Evolutionary conservation across 2,329 filamentous ascomycete species (phyloP).

Genomic region (Dothidotthia symphoricarpi): DNA sequence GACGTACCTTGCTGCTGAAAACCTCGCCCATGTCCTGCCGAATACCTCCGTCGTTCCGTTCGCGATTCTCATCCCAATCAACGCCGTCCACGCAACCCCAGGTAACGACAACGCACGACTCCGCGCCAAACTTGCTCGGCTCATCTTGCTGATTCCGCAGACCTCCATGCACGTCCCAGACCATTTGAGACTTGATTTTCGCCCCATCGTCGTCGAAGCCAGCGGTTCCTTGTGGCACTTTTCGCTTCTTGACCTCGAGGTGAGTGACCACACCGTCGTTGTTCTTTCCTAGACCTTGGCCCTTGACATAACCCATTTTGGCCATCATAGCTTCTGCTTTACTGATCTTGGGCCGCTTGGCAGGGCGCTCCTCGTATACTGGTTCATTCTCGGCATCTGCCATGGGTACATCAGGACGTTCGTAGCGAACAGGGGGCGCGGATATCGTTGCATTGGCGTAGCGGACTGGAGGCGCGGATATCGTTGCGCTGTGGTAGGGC

Average conservation of each 20-base stretch:
- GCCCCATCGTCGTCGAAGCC: conserved; percentile 49
- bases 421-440: conserved; percentile 74
- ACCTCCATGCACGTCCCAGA: conserved; percentile 77
- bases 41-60: conserved; percentile 59
- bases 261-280: conserved; percentile 82
- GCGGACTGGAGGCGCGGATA: conserved; percentile 74
- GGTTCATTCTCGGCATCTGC: conserved; percentile 12
- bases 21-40: conserved; percentile 96
- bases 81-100: conserved; percentile 84
- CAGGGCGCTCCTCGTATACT: conserved; percentile 43
- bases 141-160: conserved; percentile 47
- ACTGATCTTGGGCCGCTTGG: conserved; percentile 34
- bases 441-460: conserved; percentile 71
- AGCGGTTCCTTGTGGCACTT: conserved; percentile 16
- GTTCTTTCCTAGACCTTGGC: conserved; percentile 79
- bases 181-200: conserved; percentile 37
- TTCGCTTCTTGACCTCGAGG: conserved; percentile 60
- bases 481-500: conserved; percentile 52
- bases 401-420: conserved; percentile 16
- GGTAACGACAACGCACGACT: conserved; percentile 80
- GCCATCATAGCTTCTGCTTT: conserved; percentile 78
- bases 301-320: conserved; percentile 92
- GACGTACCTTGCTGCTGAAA: conserved; percentile 72
- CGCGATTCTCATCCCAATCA: conserved; percentile 74
- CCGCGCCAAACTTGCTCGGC: conserved; percentile 47